phyloP scores from a whole-genome alignment of 202 grass and related monocot genomes.

The Hordeum pubiflorum region DNA sequence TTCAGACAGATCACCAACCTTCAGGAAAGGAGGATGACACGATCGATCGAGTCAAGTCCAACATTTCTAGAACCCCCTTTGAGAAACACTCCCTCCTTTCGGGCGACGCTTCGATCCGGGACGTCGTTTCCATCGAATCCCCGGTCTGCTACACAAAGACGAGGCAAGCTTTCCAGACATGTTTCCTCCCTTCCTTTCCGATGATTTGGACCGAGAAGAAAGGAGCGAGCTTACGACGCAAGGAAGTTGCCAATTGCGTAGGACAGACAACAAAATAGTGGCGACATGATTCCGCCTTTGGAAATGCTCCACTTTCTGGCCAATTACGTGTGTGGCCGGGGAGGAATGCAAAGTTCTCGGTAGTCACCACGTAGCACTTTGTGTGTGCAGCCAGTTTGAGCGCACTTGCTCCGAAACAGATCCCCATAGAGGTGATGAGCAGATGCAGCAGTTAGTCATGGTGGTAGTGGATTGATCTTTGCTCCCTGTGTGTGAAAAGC shows the following conservation, averaged over 20 bases:
- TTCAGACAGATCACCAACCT: conserved; percentile 28
- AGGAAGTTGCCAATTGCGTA: conserved; percentile 3
- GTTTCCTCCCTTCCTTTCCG: conserved; percentile 22
- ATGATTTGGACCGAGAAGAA: not conserved
- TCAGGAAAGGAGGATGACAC: not conserved
- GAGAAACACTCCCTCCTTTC: conserved; percentile 11
- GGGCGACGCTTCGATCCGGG: not conserved
- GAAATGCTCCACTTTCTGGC: conserved; percentile 25
- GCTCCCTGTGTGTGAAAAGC: conserved; percentile 25
- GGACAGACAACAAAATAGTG: conserved; percentile 15
- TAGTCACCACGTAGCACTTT: conserved; percentile 15
- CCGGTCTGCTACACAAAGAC: conserved; percentile 16
- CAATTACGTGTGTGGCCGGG: conserved; percentile 17
- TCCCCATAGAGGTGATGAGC: conserved; percentile 11
- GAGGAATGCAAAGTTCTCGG: conserved; percentile 33
- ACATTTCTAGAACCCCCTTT: conserved; percentile 5
- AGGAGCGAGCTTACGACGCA: not conserved
- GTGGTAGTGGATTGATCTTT: conserved; percentile 21
- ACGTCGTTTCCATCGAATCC: not conserved
- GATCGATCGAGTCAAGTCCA: not conserved
- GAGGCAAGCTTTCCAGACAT: conserved; percentile 23
- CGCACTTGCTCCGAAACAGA: conserved; percentile 29
- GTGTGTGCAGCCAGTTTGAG: conserved; percentile 26
- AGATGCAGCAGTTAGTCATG: conserved; percentile 25
- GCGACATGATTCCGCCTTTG: not conserved